Percentiles rank a stretch among this genome's conserved stretches.
These are phyloP conservation scores for Lanzia echinophila DNA, from an alignment of 2,329 filamentous ascomycete genomes.

Conservation along the genomic window DNA sequence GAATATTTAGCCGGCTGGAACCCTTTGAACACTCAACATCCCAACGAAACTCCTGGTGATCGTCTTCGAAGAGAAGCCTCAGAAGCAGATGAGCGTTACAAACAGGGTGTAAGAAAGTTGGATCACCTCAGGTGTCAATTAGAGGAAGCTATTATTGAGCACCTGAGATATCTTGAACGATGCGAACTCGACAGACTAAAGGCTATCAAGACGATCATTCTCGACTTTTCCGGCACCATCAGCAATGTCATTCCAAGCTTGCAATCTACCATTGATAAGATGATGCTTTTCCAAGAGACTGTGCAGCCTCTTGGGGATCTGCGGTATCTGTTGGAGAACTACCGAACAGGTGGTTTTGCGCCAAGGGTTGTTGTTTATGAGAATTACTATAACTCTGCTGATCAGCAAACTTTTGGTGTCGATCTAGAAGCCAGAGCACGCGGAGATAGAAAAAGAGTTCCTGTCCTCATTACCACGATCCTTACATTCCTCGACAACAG, in stretches of 20 bases:
- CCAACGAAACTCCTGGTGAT: conserved; percentile 88
- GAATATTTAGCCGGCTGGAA: conserved; percentile 93
- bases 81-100: conserved; percentile 92
- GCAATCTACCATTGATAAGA: conserved; percentile 93
- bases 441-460: conserved; percentile 92
- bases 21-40: conserved; percentile 78
- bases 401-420: conserved; percentile 95
- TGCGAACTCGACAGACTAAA: conserved; percentile 94
- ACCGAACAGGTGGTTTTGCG: conserved; percentile 87
- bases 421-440: conserved; percentile 93
- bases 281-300: conserved; percentile 98
- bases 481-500: conserved; percentile 93
- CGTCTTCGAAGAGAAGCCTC: conserved; percentile 80
- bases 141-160: conserved; percentile 90
- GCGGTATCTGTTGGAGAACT: conserved; percentile 91
- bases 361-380: conserved; percentile 91
- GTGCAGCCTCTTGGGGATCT: conserved; percentile 90
- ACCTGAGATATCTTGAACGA: conserved; percentile 92
- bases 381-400: conserved; percentile 98
- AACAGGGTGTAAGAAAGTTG: conserved; percentile 74
- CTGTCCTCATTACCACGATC: conserved; percentile 83
- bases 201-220: conserved; percentile 94
- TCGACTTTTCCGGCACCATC: conserved; percentile 95
- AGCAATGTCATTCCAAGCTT: conserved; percentile 96
- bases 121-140: conserved; percentile 87